Conservation (phyloP, 106 monocot genomes). For the Dioscorea alata region DNA sequence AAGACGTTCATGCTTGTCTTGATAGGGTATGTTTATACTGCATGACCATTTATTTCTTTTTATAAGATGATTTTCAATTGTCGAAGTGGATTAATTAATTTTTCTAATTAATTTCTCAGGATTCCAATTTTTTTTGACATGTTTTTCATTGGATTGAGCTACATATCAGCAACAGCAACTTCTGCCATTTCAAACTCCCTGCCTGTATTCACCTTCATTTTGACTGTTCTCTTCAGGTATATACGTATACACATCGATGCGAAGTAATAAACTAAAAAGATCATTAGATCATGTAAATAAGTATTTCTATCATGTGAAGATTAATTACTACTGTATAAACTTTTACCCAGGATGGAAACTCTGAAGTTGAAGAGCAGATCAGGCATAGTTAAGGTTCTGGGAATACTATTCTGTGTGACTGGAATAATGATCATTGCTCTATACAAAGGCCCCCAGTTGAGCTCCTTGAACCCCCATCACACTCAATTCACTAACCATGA, state of each 20-base stretch:
- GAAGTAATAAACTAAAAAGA: no score
- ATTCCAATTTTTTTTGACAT: conserved; percentile 28
- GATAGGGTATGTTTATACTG: conserved; percentile 28
- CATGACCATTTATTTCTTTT: not conserved
- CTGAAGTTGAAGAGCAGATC: conserved; percentile 8
- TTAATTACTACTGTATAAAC: not conserved
- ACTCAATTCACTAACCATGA: not conserved
- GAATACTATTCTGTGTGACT: conserved; percentile 7
- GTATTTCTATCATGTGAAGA: no score
- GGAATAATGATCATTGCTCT: conserved; percentile 11
- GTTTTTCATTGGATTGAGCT: conserved; percentile 27
- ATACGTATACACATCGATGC: not conserved
- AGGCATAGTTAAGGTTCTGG: conserved; percentile 8
- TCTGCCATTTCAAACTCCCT: conserved; percentile 28
- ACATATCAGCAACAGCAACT: conserved; percentile 36
- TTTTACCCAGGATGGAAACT: conserved; percentile 13
- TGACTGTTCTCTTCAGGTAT: conserved; percentile 39
- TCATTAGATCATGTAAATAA: no score
- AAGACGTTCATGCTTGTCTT: conserved; percentile 53
- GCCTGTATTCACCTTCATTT: conserved; percentile 38
- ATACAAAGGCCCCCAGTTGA: conserved; percentile 9
- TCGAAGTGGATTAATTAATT: not conserved
- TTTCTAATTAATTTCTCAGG: conserved; percentile 1
- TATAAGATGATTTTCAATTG: no score
- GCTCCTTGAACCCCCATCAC: conserved; percentile 6